These are phyloP conservation scores for Crithidia brevicula DNA, from an alignment of 208 protist species.

Conservation along the genomic window DNA sequence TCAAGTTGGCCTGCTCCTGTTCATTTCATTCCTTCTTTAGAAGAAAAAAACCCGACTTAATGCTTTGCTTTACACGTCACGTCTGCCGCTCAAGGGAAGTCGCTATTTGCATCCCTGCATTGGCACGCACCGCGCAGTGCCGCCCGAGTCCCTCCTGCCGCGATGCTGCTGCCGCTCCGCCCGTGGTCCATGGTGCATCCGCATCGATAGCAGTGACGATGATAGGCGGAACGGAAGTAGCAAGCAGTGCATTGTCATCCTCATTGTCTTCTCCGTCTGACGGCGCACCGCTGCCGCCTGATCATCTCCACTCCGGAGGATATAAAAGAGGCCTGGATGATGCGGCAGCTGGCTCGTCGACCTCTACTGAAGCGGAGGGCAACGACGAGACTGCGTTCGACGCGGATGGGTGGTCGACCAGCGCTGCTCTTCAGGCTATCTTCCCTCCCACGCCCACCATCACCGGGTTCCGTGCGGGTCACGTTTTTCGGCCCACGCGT, in stretches of 20 bases:
- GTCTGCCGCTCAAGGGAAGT: no score
- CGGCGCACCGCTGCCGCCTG: background rate
- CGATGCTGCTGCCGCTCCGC: background rate
- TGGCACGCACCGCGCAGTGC: background rate
- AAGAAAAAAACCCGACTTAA: no score
- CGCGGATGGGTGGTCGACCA: background rate
- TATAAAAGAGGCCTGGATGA: no score
- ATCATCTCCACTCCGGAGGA: no score
- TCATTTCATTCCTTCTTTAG: background rate
- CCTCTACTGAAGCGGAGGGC: no score
- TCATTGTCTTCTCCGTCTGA: background rate
- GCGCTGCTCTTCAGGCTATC: background rate
- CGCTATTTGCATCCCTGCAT: background rate
- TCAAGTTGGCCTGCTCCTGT: background rate
- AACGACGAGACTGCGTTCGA: no score
- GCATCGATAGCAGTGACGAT: no score
- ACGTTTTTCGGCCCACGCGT: background rate
- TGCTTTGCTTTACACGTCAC: no score
- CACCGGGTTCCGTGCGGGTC: background rate
- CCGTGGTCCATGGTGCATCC: no score
- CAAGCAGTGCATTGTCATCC: no score
- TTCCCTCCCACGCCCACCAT: slow-evolving; percentile 2
- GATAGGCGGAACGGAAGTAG: no score
- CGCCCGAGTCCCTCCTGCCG: background rate
- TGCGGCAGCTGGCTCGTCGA: no score